These are phyloP conservation scores for Mycosphaerella arachidis DNA, from an alignment of 2,329 filamentous ascomycete species.

Conservation along the genomic window DNA sequence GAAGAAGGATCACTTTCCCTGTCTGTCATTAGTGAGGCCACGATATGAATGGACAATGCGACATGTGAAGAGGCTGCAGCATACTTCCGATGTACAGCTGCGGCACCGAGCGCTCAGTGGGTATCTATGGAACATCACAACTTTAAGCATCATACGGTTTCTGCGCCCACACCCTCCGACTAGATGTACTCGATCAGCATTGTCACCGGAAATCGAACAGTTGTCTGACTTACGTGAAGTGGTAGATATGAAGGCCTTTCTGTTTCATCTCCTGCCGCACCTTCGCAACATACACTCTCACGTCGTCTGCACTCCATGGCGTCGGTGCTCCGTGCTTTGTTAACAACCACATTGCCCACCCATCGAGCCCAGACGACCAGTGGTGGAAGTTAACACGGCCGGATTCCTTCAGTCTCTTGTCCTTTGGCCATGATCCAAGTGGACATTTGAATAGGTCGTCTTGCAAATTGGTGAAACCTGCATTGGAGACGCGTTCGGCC, in stretches of 20 bases:
- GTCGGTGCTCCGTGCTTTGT: conserved; percentile 29
- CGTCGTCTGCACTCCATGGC: conserved; percentile 41
- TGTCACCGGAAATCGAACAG: not conserved
- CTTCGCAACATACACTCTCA: conserved; percentile 41
- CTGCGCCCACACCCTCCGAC: conserved; percentile 13
- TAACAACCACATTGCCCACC: conserved; percentile 38
- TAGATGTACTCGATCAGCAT: not conserved
- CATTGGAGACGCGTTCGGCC: conserved; percentile 6
- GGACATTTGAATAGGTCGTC: conserved; percentile 40
- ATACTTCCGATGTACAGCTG: not conserved
- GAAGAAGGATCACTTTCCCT: too few relatives aligned
- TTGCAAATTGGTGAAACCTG: conserved; percentile 28
- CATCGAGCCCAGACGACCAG: conserved; percentile 38
- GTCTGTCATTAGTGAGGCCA: not conserved
- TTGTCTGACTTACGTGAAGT: conserved; percentile 10
- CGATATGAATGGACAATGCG: not conserved
- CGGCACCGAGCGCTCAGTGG: not conserved
- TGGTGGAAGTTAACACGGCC: conserved; percentile 35
- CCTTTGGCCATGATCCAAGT: conserved; percentile 38
- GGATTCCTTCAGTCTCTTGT: conserved; percentile 35
- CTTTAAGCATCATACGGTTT: conserved; percentile 4
- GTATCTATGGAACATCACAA: not conserved
- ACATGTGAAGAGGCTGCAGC: not conserved
- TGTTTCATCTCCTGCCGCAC: conserved; percentile 32
- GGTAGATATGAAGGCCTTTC: conserved; percentile 12